Percentiles rank a stretch among this genome's conserved stretches.
Evolutionary conservation across 768 basidiomycete genomes (phyloP).

Genomic region (Chlorophyllum brunneum): DNA sequence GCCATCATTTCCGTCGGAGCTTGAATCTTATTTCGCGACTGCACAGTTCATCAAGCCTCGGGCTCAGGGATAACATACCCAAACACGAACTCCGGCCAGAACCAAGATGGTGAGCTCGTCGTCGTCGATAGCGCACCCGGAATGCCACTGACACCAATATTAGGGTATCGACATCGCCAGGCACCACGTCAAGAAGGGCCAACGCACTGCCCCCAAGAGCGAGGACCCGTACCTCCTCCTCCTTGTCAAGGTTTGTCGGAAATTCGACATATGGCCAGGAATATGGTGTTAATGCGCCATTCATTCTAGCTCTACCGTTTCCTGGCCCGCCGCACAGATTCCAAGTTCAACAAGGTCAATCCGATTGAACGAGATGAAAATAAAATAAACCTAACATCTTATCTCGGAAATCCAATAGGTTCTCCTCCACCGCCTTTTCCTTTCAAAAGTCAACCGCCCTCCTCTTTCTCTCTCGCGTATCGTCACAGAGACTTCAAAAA

Average conservation of each 20-base stretch:
- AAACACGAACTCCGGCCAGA: slow-evolving; percentile 55
- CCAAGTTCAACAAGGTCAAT: slow-evolving; percentile 88
- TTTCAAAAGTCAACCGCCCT: slow-evolving; percentile 95
- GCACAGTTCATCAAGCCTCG: slow-evolving; percentile 69
- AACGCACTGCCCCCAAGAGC: slow-evolving; percentile 92
- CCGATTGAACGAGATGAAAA: not conserved
- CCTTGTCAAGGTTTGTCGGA: slow-evolving; percentile 81
- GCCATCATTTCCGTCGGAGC: slow-evolving; percentile 30
- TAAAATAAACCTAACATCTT: not conserved
- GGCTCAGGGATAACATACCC: slow-evolving; percentile 35
- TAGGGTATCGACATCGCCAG: slow-evolving; percentile 94
- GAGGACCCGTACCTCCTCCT: slow-evolving; percentile 99
- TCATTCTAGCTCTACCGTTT: slow-evolving; percentile 89
- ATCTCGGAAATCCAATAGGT: slow-evolving; percentile 42
- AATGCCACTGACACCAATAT: slow-evolving; percentile 14
- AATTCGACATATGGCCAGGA: not conserved
- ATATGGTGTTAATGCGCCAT: slow-evolving; percentile 4
- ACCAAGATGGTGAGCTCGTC: slow-evolving; percentile 78
- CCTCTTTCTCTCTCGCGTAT: slow-evolving; percentile 95
- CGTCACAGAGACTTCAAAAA: slow-evolving; percentile 70
- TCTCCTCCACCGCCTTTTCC: slow-evolving; percentile 94
- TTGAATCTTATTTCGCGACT: slow-evolving; percentile 42
- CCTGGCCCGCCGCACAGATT: slow-evolving; percentile 94
- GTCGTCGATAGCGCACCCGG: slow-evolving; percentile 27
- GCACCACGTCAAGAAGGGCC: slow-evolving; percentile 99